Conservation (phyloP, 2,329 filamentous ascomycete species). For the Plenodomus lindquistii region DNA sequence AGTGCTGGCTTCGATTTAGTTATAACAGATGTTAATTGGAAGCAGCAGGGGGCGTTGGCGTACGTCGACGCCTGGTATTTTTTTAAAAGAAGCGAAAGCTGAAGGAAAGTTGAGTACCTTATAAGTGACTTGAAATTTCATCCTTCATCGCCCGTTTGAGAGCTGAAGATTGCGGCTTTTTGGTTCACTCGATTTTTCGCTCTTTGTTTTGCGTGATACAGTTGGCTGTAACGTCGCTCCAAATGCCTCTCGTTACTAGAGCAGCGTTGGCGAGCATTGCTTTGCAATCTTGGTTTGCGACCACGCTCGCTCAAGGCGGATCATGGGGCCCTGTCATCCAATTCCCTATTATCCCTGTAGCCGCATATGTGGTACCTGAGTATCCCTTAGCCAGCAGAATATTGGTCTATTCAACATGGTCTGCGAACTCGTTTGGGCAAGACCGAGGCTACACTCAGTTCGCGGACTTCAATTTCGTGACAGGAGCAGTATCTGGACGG, state of each 20-base stretch:
- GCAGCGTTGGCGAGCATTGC: not conserved
- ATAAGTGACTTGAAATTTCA: not conserved
- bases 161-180: not conserved
- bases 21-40: not conserved
- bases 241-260: not conserved
- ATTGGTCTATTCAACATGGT: slow-evolving; percentile 22
- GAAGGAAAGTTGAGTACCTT: not conserved
- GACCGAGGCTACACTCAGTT: slow-evolving; percentile 22
- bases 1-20: not conserved
- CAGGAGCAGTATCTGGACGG: slow-evolving; percentile 14
- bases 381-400: slow-evolving; percentile 19
- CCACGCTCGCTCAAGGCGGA: slow-evolving; percentile 10
- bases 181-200: not conserved
- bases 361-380: slow-evolving; percentile 23
- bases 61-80: not conserved
- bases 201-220: not conserved
- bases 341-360: slow-evolving; percentile 26
- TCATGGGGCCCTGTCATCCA: slow-evolving; percentile 19
- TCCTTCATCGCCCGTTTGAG: not conserved
- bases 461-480: slow-evolving; percentile 20
- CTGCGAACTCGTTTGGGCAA: slow-evolving; percentile 14
- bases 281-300: not conserved
- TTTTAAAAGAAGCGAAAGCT: not conserved
- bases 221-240: not conserved
- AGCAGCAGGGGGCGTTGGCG: not conserved